Conservation (phyloP, 2,329 filamentous ascomycete species). For the Penicillium sclerotiorum region DNA sequence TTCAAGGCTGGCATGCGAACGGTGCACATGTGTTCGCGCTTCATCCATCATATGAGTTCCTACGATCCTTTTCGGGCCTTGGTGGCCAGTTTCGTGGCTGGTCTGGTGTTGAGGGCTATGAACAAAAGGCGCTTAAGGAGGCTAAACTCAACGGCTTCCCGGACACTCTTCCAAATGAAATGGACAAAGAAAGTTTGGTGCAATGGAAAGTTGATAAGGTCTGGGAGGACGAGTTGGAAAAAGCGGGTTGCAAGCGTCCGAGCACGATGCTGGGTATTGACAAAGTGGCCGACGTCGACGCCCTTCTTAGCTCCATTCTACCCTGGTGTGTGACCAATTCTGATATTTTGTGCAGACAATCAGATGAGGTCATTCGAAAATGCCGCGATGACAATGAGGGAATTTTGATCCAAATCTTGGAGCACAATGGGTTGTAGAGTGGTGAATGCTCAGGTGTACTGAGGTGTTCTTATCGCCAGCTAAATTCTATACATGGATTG, state of each 20-base stretch:
- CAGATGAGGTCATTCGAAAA: neutral
- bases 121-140: neutral
- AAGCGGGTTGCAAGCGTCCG: conserved; percentile 1
- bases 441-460: neutral
- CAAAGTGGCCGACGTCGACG: conserved; percentile 2
- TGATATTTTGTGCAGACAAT: neutral
- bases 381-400: neutral
- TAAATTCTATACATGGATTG: no score
- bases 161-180: neutral
- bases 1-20: neutral
- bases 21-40: neutral
- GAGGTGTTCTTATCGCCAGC: no score
- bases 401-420: neutral
- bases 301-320: conserved; percentile 3
- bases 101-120: neutral
- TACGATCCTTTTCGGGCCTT: conserved; percentile 1
- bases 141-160: neutral
- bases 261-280: conserved; percentile 1
- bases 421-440: neutral
- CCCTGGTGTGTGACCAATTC: conserved; percentile 6
- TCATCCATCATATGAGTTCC: conserved; percentile 4
- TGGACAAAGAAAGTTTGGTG: neutral
- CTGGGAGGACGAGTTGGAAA: conserved; percentile 1
- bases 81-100: conserved; percentile 8
- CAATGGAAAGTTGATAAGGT: neutral